phyloP scores from a whole-genome alignment of 495 filamentous ascomycete species.

The Neurospora tetrasperma region DNA sequence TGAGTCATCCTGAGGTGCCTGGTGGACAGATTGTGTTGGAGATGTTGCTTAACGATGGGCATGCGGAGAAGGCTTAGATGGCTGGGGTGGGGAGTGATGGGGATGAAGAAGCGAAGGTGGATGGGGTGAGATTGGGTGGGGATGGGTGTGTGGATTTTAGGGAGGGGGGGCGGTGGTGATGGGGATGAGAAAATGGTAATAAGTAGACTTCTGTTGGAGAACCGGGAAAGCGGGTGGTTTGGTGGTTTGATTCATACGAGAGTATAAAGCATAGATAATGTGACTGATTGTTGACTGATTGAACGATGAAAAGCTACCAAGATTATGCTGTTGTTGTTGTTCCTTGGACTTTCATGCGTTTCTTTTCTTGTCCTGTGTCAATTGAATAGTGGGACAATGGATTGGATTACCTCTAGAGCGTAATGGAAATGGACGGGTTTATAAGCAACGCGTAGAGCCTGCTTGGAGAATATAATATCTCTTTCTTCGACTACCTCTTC shows the following conservation, averaged over 20 bases:
- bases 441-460: background rate
- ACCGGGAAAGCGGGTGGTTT: background rate
- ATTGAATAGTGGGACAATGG: background rate
- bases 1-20: constrained; percentile 83
- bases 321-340: background rate
- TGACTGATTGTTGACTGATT: background rate
- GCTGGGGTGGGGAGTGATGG: background rate
- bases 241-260: background rate
- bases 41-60: constrained; percentile 88
- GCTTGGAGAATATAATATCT: background rate
- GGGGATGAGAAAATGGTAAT: background rate
- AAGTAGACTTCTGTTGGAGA: background rate
- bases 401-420: background rate
- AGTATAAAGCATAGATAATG: background rate
- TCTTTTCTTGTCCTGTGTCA: background rate
- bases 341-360: background rate
- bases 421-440: background rate
- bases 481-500: background rate
- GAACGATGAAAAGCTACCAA: background rate
- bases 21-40: constrained; percentile 81
- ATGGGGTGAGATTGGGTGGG: background rate
- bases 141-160: background rate
- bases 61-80: constrained; percentile 52
- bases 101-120: background rate
- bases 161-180: too few relatives aligned